These are phyloP conservation scores for Cinnamomum micranthum DNA, from an alignment of 164 flowering plant genomes.

Conservation along the genomic window DNA sequence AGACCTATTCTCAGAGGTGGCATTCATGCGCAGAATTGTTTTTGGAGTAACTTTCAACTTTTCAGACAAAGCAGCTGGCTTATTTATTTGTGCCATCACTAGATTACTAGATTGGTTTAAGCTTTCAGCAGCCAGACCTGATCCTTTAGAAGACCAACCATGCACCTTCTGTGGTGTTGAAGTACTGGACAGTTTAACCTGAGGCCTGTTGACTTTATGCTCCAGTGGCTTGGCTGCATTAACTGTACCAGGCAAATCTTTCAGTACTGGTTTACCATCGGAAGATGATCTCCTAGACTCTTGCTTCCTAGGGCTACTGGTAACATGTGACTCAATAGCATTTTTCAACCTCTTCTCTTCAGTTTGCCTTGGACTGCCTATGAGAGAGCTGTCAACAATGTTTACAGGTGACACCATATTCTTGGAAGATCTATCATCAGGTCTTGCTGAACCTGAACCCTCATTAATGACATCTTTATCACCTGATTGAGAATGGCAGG, in stretches of 20 bases:
- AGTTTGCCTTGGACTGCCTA: slow-evolving; percentile 21
- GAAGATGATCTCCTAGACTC: slow-evolving; percentile 28
- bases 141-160: slow-evolving; percentile 28
- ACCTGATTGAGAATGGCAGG: slow-evolving; percentile 13
- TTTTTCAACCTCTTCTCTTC: slow-evolving; percentile 36
- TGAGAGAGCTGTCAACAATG: slow-evolving; percentile 13
- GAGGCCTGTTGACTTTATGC: slow-evolving; percentile 30
- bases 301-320: slow-evolving; percentile 29
- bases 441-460: slow-evolving; percentile 9
- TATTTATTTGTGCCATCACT: slow-evolving; percentile 33
- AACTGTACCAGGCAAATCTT: slow-evolving; percentile 30
- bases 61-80: slow-evolving; percentile 37
- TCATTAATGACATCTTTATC: slow-evolving; percentile 21
- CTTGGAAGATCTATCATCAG: slow-evolving; percentile 15
- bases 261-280: slow-evolving; percentile 37
- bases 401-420: slow-evolving; percentile 19
- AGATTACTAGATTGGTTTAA: slow-evolving; percentile 35
- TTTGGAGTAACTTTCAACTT: slow-evolving; percentile 42
- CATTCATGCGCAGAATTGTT: slow-evolving; percentile 17
- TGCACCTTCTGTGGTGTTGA: slow-evolving; percentile 29
- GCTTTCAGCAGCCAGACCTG: slow-evolving; percentile 29
- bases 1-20: slow-evolving; percentile 4
- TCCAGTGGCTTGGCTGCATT: slow-evolving; percentile 29
- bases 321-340: slow-evolving; percentile 14
- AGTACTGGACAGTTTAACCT: slow-evolving; percentile 29